Evolutionary conservation across 1,139 yeast species (phyloP), one percentile per base, ranked within the genome.

Genomic region (Saccharomyces hybrid): DNA sequence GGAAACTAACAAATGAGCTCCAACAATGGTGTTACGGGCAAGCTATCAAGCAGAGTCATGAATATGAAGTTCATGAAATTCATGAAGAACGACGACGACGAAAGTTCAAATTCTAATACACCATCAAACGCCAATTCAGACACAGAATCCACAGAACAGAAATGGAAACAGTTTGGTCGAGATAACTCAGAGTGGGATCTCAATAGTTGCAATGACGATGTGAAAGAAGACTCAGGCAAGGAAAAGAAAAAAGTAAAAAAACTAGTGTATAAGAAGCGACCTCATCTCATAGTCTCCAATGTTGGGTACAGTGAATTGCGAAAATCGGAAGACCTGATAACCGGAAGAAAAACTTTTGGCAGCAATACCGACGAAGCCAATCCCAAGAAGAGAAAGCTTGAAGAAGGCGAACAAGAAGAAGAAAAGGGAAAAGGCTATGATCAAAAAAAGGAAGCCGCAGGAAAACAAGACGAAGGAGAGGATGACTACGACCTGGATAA

Each of bases 121-220:
- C 25, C 23, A 26, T 16, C 47, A 3, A 38, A 9, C 7, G 13
- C 13, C 44, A 38, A 38, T 38, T 38, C 44, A 38, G 44, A 38
- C 25, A 13, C 11, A 8, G 44, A 38, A 46, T 14, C 26, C 64
- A 63, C 31, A 74, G 69, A 52, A 79, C 75, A 60, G 66, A 79
- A 29, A 74, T 34, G 52, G 51, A 51, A 50, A 73, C 51, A 89
- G 83, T 66, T 60, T 72, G 14, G 83, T 88, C 29, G 86, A 80
- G 70, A 64, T 25, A 56, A 58, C 11, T 66, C 73, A 9, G 68
- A 64, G 28, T 54, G 61, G 57, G 51, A 61, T 11, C 52, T 59
- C 47, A 50, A 48, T 38, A 51, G 31, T 28, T 51, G 38, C 9
- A 46, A 46, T 13, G 25, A 25, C 19, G 19, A 16, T 29, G 23